phyloP scores from a whole-genome alignment of 2,329 filamentous ascomycete genomes.

The Diaporthe sp. region DNA sequence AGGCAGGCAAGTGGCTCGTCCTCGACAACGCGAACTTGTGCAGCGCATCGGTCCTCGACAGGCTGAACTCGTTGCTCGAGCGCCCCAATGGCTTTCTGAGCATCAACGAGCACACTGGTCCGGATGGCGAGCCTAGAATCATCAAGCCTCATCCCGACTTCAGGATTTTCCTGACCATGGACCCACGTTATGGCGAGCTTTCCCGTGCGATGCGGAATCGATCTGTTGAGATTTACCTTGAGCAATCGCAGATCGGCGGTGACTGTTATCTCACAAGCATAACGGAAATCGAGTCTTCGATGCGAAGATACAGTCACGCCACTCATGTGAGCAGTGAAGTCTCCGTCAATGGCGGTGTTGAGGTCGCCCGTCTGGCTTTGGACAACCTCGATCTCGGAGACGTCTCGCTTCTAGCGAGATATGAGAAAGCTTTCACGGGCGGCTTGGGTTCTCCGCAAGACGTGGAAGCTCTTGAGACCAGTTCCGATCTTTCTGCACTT shows the following conservation, averaged over 20 bases:
- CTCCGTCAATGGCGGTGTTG: conserved; percentile 47
- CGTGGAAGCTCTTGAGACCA: conserved; percentile 6
- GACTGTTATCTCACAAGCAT: conserved; percentile 56
- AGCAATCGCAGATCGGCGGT: conserved; percentile 55
- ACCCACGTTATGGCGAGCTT: conserved; percentile 91
- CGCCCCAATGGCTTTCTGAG: conserved; percentile 84
- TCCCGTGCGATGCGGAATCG: conserved; percentile 97
- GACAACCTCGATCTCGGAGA: conserved; percentile 65
- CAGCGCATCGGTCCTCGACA: conserved; percentile 92
- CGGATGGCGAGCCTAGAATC: conserved; percentile 83
- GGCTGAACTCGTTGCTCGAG: conserved; percentile 94
- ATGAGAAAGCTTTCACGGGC: conserved; percentile 22
- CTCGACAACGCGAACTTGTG: conserved; percentile 98
- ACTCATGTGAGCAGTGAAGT: conserved; percentile 43
- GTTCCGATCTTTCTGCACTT: conserved; percentile 39
- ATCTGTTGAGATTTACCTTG: conserved; percentile 88
- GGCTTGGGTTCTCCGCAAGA: conserved; percentile 34
- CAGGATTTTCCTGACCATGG: conserved; percentile 93
- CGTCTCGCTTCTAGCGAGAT: conserved; percentile 44
- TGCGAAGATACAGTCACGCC: conserved; percentile 58
- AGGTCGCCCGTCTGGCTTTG: conserved; percentile 56
- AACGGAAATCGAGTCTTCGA: conserved; percentile 61
- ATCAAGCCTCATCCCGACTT: conserved; percentile 89
- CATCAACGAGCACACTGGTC: conserved; percentile 92
- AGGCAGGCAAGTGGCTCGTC: conserved; percentile 91